Evolutionary conservation across 768 basidiomycete species (phyloP).

Genomic region (Kwoniella sp.): DNA sequence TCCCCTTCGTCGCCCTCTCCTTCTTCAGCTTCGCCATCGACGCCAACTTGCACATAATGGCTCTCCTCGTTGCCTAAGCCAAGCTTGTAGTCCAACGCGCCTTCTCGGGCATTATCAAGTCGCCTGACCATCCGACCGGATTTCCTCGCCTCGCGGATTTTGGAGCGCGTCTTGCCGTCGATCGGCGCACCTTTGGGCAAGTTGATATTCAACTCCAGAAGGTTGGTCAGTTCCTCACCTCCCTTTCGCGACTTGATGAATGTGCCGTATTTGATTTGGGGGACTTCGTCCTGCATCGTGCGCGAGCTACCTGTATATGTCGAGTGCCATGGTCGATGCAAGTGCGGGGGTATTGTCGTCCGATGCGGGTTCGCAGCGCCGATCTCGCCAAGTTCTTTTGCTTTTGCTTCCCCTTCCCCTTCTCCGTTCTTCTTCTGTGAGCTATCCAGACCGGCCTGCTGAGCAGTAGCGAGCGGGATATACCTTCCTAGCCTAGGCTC

Average conservation of each 20-base stretch:
- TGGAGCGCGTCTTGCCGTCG: conserved; percentile 49
- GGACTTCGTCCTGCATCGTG: conserved; percentile 15
- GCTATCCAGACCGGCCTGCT: background rate
- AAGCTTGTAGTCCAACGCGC: conserved; percentile 74
- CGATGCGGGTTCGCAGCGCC: conserved; percentile 31
- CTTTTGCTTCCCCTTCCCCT: background rate
- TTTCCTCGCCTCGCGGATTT: conserved; percentile 60
- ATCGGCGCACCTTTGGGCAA: conserved; percentile 36
- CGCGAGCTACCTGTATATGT: conserved; percentile 42
- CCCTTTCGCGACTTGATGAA: conserved; percentile 42
- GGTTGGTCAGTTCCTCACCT: conserved; percentile 38
- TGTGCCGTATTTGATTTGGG: conserved; percentile 51
- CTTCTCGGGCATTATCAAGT: conserved; percentile 68
- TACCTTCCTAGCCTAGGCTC: conserved; percentile 51
- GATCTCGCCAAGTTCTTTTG: too few species aligned
- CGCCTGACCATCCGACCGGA: conserved; percentile 63
- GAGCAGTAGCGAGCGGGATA: conserved; percentile 2
- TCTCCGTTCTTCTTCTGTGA: background rate
- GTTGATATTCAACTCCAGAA: conserved; percentile 38
- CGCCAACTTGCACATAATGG: conserved; percentile 40
- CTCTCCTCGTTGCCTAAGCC: conserved; percentile 55
- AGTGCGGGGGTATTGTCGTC: conserved; percentile 49
- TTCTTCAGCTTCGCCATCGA: conserved; percentile 26
- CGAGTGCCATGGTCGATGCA: conserved; percentile 51
- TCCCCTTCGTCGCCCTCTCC: conserved; percentile 37